Evolutionary conservation across 257 asterid species (phyloP).

Genomic region (Forsythia suspensa): DNA sequence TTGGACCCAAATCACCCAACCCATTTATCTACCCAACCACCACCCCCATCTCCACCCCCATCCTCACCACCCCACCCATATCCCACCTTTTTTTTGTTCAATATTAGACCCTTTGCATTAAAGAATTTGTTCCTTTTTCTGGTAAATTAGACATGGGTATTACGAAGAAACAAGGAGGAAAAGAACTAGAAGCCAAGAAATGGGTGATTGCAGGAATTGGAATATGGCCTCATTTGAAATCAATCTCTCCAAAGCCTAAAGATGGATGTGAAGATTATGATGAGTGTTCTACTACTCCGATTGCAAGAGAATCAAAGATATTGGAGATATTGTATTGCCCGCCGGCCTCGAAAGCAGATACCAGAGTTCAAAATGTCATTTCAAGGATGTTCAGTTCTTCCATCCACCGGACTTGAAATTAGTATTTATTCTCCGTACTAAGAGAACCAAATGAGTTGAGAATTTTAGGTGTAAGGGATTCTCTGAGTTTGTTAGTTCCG

Average conservation of each 20-base stretch:
- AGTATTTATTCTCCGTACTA: constrained; percentile 53
- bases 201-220: constrained; percentile 74
- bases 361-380: constrained; percentile 51
- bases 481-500: neutral
- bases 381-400: constrained; percentile 55
- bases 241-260: constrained; percentile 42
- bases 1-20: no score
- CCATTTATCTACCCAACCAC: no score
- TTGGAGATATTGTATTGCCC: constrained; percentile 65
- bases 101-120: constrained; percentile 12
- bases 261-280: constrained; percentile 30
- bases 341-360: constrained; percentile 81
- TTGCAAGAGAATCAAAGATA: constrained; percentile 63
- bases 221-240: constrained; percentile 53
- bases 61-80: no score
- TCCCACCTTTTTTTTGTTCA: neutral
- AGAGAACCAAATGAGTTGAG: constrained; percentile 36
- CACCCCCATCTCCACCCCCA: no score
- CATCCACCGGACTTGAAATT: constrained; percentile 80
- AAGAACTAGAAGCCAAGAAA: constrained; percentile 50
- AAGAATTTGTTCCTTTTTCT: constrained; percentile 12
- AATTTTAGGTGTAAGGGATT: neutral
- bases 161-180: constrained; percentile 46
- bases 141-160: constrained; percentile 44
- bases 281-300: constrained; percentile 67